These are phyloP conservation scores for Clarkia xantiana DNA, from an alignment of 345 rosid species.

Conservation along the genomic window DNA sequence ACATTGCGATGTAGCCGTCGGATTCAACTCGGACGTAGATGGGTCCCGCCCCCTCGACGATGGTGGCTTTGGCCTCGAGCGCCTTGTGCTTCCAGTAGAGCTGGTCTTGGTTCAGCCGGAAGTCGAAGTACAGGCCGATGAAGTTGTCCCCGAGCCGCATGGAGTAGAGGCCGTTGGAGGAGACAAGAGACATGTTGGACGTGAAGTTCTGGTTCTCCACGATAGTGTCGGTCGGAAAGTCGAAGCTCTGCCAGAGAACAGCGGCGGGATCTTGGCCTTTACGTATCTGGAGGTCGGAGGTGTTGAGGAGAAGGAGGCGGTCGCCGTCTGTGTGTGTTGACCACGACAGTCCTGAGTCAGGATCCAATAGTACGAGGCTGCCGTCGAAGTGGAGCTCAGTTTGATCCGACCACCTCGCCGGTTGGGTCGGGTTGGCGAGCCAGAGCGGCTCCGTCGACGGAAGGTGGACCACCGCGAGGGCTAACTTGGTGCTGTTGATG, in stretches of 20 bases:
- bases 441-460: slow-evolving; percentile 46
- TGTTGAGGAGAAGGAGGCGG: slow-evolving; percentile 43
- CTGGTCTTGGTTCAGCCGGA: slow-evolving; percentile 26
- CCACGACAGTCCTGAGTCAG: slow-evolving; percentile 32
- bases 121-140: slow-evolving; percentile 57
- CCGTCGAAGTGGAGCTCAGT: slow-evolving; percentile 59
- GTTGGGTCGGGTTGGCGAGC: slow-evolving; percentile 30
- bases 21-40: slow-evolving; percentile 40
- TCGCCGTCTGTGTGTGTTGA: slow-evolving; percentile 49
- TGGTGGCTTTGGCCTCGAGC: slow-evolving; percentile 46
- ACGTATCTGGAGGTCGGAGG: slow-evolving; percentile 53
- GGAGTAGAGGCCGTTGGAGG: slow-evolving; percentile 44
- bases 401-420: slow-evolving; percentile 42
- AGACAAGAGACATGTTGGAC: slow-evolving; percentile 39
- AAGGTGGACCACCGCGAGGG: slow-evolving; percentile 48
- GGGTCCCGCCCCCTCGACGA: slow-evolving; percentile 46
- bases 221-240: slow-evolving; percentile 49
- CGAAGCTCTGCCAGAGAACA: slow-evolving; percentile 63
- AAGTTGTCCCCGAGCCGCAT: slow-evolving; percentile 50
- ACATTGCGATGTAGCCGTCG: slow-evolving; percentile 63
- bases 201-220: slow-evolving; percentile 65
- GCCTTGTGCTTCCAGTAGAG: slow-evolving; percentile 70
- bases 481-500: slow-evolving; percentile 39
- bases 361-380: slow-evolving; percentile 46
- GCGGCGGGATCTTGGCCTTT: slow-evolving; percentile 9